These are phyloP conservation scores for Aspergillus ochraceus DNA, from an alignment of 2,329 filamentous ascomycete species.

Conservation along the genomic window DNA sequence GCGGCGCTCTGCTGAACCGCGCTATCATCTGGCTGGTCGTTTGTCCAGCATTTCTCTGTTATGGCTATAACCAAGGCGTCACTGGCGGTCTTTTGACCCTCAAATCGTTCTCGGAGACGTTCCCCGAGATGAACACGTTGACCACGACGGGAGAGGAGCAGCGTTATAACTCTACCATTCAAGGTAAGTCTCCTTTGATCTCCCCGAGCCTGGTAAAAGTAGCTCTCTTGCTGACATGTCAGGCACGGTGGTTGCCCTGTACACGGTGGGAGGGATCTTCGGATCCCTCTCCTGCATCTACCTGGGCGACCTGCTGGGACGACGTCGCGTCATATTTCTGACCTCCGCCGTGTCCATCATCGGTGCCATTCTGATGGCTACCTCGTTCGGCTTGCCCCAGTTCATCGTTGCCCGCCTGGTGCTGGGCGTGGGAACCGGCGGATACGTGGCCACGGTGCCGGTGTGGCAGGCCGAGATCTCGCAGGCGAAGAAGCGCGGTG, in stretches of 20 bases:
- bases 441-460: conserved; percentile 47
- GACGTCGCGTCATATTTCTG: conserved; percentile 44
- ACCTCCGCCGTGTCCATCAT: conserved; percentile 42
- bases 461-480: conserved; percentile 46
- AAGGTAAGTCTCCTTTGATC: conserved; percentile 30
- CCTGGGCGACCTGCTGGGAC: conserved; percentile 47
- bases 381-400: conserved; percentile 44
- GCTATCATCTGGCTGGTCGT: conserved; percentile 28
- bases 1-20: conserved; percentile 20
- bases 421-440: conserved; percentile 45
- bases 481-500: conserved; percentile 46
- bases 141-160: conserved; percentile 37
- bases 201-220: not conserved
- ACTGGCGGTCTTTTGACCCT: conserved; percentile 62
- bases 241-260: conserved; percentile 44
- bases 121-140: conserved; percentile 52
- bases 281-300: conserved; percentile 48
- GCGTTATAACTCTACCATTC: conserved; percentile 44
- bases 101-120: conserved; percentile 55
- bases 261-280: conserved; percentile 48
- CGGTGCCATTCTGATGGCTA: conserved; percentile 47
- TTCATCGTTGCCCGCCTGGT: conserved; percentile 49
- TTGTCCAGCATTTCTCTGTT: conserved; percentile 40
- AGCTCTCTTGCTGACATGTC: not conserved
- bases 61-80: conserved; percentile 55